phyloP scores from a whole-genome alignment of 1,284 basidiomycete genomes.

The Fomitopsis betulina region DNA sequence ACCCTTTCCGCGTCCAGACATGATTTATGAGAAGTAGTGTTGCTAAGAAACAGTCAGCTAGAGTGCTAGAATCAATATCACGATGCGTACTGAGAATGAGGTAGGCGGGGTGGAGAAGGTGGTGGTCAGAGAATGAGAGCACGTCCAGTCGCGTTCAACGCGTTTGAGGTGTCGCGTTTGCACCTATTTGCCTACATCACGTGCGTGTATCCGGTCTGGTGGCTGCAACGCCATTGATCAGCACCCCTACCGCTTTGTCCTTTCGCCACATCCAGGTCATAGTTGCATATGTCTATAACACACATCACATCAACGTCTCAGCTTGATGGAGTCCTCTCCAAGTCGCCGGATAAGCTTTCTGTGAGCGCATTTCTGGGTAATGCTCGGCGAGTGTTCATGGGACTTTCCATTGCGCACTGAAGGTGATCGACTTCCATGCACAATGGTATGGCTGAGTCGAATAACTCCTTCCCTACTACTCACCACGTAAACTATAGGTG shows the following conservation, averaged over 20 bases:
- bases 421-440: conserved; percentile 84
- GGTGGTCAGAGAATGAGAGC: conserved; percentile 5
- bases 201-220: conserved; percentile 9
- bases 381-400: too few relatives aligned
- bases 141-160: conserved; percentile 15
- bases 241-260: too few relatives aligned
- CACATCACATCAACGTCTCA: conserved; percentile 58
- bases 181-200: conserved; percentile 16
- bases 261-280: neutral
- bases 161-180: conserved; percentile 21
- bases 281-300: conserved; percentile 47
- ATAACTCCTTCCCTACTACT: neutral
- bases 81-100: neutral
- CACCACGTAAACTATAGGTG: conserved; percentile 46
- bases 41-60: conserved; percentile 3
- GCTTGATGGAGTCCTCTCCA: conserved; percentile 54
- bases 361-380: conserved; percentile 31
- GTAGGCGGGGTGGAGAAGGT: conserved; percentile 9
- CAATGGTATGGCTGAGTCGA: conserved; percentile 47
- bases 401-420: neutral
- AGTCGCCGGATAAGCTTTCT: conserved; percentile 60
- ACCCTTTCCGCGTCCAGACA: conserved; percentile 80
- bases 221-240: neutral
- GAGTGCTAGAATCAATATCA: conserved; percentile 1
- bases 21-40: conserved; percentile 27